Conservation (phyloP, 179 eudicot genomes). For the Patellifolia procumbens region DNA sequence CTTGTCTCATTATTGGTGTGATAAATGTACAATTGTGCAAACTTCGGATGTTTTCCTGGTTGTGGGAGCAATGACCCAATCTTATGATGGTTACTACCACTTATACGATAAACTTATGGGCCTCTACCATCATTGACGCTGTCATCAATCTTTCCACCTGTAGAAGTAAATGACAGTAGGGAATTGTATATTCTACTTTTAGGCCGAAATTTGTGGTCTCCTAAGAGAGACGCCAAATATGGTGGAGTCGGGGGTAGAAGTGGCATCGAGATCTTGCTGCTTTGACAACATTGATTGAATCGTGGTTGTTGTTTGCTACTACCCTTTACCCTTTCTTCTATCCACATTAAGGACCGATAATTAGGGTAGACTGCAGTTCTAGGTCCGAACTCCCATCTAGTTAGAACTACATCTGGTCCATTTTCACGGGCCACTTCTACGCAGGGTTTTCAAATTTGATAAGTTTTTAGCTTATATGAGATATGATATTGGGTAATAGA, state of each 20-base stretch:
- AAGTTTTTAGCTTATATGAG: no score
- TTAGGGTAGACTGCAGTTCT: neutral
- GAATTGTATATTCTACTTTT: neutral
- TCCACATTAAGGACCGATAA: neutral
- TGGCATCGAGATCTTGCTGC: neutral
- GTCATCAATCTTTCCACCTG: no score
- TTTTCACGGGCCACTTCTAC: neutral
- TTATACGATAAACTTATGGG: neutral
- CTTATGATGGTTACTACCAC: slow-evolving; percentile 1
- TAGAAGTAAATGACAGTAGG: neutral
- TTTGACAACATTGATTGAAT: neutral
- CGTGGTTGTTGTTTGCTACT: no score
- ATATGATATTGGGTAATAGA: no score
- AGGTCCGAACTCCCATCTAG: neutral
- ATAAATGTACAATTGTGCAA: neutral
- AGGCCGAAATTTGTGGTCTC: neutral
- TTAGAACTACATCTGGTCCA: neutral
- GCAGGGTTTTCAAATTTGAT: neutral
- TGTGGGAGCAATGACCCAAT: neutral
- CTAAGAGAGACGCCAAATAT: neutral
- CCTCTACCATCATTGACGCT: neutral
- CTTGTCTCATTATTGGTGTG: neutral
- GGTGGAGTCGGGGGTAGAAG: neutral
- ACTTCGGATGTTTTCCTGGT: neutral
- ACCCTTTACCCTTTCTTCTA: neutral